phyloP scores from a whole-genome alignment of 345 rosid genomes.

The Ceriops decandra region DNA sequence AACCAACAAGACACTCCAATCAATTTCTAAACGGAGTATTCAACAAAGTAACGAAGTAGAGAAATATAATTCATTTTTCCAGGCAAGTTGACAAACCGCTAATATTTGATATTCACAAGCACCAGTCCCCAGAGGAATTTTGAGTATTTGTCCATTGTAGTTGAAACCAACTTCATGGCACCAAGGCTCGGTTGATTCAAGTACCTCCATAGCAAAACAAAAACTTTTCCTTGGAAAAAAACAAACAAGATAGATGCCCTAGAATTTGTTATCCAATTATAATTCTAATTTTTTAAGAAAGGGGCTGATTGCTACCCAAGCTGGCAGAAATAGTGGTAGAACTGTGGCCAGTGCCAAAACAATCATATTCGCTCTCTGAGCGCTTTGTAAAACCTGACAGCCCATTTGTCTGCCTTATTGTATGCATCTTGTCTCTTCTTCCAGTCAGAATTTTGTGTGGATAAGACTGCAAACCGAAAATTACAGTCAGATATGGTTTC shows the following conservation, averaged over 20 bases:
- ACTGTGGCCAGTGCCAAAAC: constrained; percentile 94
- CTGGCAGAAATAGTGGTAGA: constrained; percentile 96
- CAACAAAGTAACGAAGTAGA: no score
- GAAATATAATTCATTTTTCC: no score
- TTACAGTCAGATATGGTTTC: neutral
- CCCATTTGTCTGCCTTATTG: constrained; percentile 86
- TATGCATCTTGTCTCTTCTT: constrained; percentile 87
- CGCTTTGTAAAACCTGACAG: constrained; percentile 87
- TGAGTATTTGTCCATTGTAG: no score
- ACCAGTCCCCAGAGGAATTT: neutral
- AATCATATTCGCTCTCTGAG: constrained; percentile 86
- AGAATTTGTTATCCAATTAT: neutral
- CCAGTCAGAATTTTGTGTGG: constrained; percentile 97
- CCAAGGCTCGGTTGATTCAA: neutral
- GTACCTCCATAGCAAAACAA: neutral
- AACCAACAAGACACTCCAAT: neutral
- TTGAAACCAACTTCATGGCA: neutral
- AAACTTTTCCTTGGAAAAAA: neutral
- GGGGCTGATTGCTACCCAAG: constrained; percentile 48
- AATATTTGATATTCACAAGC: no score
- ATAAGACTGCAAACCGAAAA: constrained; percentile 52
- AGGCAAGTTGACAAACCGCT: no score
- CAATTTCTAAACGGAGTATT: no score
- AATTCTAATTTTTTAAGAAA: constrained; percentile 4
- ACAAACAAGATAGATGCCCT: no score